Conservation (phyloP, 768 basidiomycete genomes). For the Termitomyces heimii region DNA sequence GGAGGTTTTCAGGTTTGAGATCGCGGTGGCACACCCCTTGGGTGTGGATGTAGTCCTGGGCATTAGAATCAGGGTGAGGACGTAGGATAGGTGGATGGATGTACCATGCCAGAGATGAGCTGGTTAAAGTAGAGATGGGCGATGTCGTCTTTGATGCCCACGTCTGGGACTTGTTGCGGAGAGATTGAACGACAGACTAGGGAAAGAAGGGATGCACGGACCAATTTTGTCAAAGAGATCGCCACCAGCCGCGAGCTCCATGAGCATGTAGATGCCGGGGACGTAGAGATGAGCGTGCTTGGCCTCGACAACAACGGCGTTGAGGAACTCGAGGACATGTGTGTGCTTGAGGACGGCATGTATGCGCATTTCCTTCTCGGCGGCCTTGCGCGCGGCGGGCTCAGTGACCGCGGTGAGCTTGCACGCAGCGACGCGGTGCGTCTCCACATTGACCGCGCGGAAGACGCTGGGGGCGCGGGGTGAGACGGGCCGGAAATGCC, state of each 20-base stretch:
- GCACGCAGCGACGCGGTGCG: conserved; percentile 76
- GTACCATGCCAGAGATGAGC: conserved; percentile 75
- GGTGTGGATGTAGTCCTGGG: conserved; percentile 74
- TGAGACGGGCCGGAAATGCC: neutral
- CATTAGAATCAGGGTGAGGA: neutral
- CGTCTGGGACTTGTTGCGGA: conserved; percentile 70
- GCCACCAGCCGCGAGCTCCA: conserved; percentile 90
- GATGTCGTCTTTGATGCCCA: conserved; percentile 80
- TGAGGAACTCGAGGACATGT: conserved; percentile 81
- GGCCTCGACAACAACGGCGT: conserved; percentile 67
- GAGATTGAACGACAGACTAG: neutral
- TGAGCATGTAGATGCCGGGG: conserved; percentile 86
- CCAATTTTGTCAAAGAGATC: conserved; percentile 99
- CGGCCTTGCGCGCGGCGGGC: conserved; percentile 64
- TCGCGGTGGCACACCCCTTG: conserved; percentile 96
- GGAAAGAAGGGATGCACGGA: conserved; percentile 29
- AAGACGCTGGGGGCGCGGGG: conserved; percentile 54
- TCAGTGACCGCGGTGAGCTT: conserved; percentile 70
- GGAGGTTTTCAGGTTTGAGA: conserved; percentile 93
- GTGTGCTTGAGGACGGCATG: conserved; percentile 74
- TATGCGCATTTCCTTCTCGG: conserved; percentile 91
- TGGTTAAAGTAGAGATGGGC: conserved; percentile 91
- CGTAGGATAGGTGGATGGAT: conserved; percentile 12
- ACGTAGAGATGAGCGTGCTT: conserved; percentile 52
- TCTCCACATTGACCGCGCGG: conserved; percentile 65